phyloP scores from a whole-genome alignment of 164 flowering plant species.

The Liriodendron chinense region DNA sequence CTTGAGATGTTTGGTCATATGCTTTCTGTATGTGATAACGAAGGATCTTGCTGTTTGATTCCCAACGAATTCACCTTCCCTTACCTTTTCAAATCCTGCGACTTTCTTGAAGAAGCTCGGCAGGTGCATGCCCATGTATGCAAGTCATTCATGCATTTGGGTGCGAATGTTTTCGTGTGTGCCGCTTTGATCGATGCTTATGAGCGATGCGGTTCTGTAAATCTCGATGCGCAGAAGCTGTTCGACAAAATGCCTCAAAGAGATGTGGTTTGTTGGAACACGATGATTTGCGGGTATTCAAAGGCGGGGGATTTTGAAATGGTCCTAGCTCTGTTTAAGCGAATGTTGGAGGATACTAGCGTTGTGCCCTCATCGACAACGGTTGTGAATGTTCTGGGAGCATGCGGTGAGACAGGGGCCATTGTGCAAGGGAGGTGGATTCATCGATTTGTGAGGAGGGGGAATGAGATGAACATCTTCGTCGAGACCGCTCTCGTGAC shows the following conservation, averaged over 20 bases:
- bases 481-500: conserved; percentile 34
- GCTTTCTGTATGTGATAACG: not conserved
- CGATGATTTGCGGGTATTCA: conserved; percentile 34
- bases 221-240: conserved; percentile 24
- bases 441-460: conserved; percentile 26
- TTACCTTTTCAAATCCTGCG: conserved; percentile 7
- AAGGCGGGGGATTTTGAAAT: conserved; percentile 17
- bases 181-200: conserved; percentile 26
- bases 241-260: conserved; percentile 29
- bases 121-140: conserved; percentile 12
- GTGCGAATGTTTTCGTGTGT: conserved; percentile 14
- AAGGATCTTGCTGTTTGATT: not conserved
- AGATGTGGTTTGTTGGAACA: conserved; percentile 23
- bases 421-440: conserved; percentile 32
- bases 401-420: conserved; percentile 18
- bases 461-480: conserved; percentile 28
- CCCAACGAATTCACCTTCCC: conserved; percentile 7
- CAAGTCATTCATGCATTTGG: conserved; percentile 12
- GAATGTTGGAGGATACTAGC: conserved; percentile 23
- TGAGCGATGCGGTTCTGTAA: conserved; percentile 14
- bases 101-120: not conserved
- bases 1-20: not conserved
- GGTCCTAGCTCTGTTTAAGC: conserved; percentile 27
- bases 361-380: conserved; percentile 31
- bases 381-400: conserved; percentile 31